Conservation (phyloP, 257 asterid genomes). For the Gentiana straminea region DNA sequence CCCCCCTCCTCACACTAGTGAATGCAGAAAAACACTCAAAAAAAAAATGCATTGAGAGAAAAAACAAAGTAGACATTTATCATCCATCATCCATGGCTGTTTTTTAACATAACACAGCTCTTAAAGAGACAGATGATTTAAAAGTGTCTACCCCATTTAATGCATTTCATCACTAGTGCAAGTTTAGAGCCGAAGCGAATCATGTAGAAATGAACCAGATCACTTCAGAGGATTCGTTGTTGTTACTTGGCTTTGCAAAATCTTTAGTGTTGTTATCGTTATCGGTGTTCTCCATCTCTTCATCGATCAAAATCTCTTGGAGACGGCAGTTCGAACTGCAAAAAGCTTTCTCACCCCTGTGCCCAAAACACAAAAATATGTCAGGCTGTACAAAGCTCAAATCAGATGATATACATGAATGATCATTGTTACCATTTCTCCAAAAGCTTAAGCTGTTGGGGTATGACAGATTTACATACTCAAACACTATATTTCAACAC, state of each 20-base stretch:
- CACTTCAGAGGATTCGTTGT: slow-evolving; percentile 28
- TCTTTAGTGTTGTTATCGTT: slow-evolving; percentile 21
- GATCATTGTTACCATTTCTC: too few species aligned
- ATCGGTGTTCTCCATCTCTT: slow-evolving; percentile 39
- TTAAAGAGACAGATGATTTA: too few species aligned
- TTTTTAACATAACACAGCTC: background rate
- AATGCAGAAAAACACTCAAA: background rate
- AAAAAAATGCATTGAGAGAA: slow-evolving; percentile 1
- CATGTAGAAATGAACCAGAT: slow-evolving; percentile 31
- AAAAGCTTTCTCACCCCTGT: slow-evolving; percentile 86
- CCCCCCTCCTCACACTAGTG: too few species aligned
- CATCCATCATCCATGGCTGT: too few species aligned
- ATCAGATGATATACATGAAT: too few species aligned
- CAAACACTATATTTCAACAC: too few species aligned
- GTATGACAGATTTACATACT: too few species aligned
- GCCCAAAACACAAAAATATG: background rate
- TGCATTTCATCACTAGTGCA: too few species aligned
- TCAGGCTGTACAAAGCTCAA: too few species aligned
- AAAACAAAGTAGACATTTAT: too few species aligned
- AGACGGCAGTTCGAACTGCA: slow-evolving; percentile 77
- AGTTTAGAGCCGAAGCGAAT: background rate
- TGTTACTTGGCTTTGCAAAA: slow-evolving; percentile 13
- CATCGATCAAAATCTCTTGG: slow-evolving; percentile 61
- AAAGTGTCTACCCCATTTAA: too few species aligned
- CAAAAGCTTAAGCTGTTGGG: too few species aligned